Evolutionary conservation across 1,139 yeast genomes (phyloP), one percentile per base, ranked within the genome.

Genomic region (Magnusiomyces paraingens): DNA sequence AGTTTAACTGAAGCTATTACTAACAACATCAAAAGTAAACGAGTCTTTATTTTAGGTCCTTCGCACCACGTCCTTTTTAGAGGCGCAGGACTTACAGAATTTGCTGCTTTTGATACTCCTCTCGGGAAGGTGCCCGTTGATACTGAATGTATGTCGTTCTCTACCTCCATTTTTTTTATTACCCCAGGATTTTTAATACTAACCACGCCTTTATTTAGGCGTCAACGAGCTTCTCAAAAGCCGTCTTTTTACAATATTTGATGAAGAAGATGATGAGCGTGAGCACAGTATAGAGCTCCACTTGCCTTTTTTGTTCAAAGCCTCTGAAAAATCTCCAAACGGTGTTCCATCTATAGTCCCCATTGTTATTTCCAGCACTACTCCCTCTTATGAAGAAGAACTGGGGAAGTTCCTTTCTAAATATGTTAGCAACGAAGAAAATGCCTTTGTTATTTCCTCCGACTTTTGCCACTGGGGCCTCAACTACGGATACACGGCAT

Each of bases 251-350:
- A 73, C 73, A 55, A 68, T 65, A 51, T 86, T 93, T 94, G 70
- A 76, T 46, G 61, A 67, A 1, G 78, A 74, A 0, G 76, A 76
- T 11, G 99, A 94, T 67, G 82, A 83, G 56, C 86, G 85, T 35
- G 99, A 94, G 67, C 99, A 93, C 67, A 85, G 95, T 50, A 81
- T 93, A 65, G 99, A 94, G 66, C 86, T 94, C 96, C 99, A 93
- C 69, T 79, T 86, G 64, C 96, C 98, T 0, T 84, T 81, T 59
- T 72, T 89, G 5, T 76, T 81, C 61, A 73, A 76, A 58, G 72
- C 77, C 56, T 72, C 83, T 12, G 52, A 56, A 49, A 36, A 46
- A 4, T 22, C 50, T 12, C 66, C 73, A 12, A 72, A 70, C 47
- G 77, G 77, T 0, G 61, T 71, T 1, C 59, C 62, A 4, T 63